These are phyloP conservation scores for Penicillium crustosum DNA, from an alignment of 2,329 filamentous ascomycete species.

Conservation along the genomic window DNA sequence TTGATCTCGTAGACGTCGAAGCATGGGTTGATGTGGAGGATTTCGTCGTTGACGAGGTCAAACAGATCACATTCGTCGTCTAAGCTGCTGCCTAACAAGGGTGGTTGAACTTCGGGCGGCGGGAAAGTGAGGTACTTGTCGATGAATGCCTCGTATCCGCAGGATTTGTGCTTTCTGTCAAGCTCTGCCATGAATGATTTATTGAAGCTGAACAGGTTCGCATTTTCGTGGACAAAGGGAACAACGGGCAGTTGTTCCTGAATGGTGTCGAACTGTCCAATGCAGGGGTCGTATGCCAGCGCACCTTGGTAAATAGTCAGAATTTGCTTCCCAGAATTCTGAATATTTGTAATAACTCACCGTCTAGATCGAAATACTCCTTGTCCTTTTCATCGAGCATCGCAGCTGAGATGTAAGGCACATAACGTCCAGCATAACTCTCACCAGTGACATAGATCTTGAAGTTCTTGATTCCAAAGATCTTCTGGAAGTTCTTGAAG, in stretches of 20 bases:
- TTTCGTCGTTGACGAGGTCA: slow-evolving; percentile 56
- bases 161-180: slow-evolving; percentile 43
- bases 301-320: slow-evolving; percentile 38
- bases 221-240: slow-evolving; percentile 45
- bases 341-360: slow-evolving; percentile 31
- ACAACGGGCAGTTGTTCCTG: slow-evolving; percentile 40
- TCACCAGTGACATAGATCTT: slow-evolving; percentile 76
- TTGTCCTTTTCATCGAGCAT: slow-evolving; percentile 70
- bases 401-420: slow-evolving; percentile 71
- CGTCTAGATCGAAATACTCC: slow-evolving; percentile 66
- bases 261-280: slow-evolving; percentile 42
- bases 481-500: slow-evolving; percentile 74
- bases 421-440: slow-evolving; percentile 68
- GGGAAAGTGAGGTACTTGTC: slow-evolving; percentile 58
- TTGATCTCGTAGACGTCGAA: slow-evolving; percentile 75
- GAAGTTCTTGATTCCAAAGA: slow-evolving; percentile 65
- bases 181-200: slow-evolving; percentile 44
- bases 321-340: background rate
- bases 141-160: slow-evolving; percentile 49
- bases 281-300: slow-evolving; percentile 70
- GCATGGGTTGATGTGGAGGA: slow-evolving; percentile 67
- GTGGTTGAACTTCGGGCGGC: slow-evolving; percentile 53
- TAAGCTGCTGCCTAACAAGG: slow-evolving; percentile 52
- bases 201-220: slow-evolving; percentile 49
- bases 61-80: slow-evolving; percentile 58